Evolutionary conservation across 2,329 filamentous ascomycete species (phyloP), one percentile per base, ranked within the genome.

Genomic region (Sarocladium kiliense): DNA sequence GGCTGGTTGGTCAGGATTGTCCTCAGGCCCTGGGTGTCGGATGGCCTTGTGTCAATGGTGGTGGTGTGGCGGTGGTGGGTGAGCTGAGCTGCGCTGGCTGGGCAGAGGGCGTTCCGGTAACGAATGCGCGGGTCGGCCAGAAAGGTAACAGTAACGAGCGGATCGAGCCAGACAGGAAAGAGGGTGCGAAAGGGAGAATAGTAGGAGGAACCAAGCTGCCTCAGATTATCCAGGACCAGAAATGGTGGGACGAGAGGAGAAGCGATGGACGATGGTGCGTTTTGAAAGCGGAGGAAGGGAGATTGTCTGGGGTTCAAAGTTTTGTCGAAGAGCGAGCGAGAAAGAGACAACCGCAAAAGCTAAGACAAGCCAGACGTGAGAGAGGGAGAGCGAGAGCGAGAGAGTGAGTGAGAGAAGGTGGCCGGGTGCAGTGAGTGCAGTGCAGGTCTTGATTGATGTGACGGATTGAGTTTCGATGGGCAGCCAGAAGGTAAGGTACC

Each of bases 171-270:
- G 18, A 14, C 6, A 51, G n/a, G 21, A 27, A 51, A 23, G 25
- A 47, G 21, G 21, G 44, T 47, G 23, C 25, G 27, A 51, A 51
- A 23, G 47, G 36, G 21, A 51, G 47, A 36, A 36, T 3, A 12
- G 27, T 18, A 51, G 25, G 11, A 36, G 21, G 27, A 27, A 51
- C 16, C 7, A 14, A 27, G 18, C 18, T 3, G 27, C 9, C 30
- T 36, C 27, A 36, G 30, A 34, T 51, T 51, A 16, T 19, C 30
- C 7, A 51, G 47, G 47, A 51, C 47, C 47, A 51, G 74, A 76
- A 39, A 80, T 74, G 26, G 79, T 82, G 25, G 75, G 76, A 16
- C 72, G 78, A 19, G 75, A 79, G 60, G 76, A 82, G 60, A 75
- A 77, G 65, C 73, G 76, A 61, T 76, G 60, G 65, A 57, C 16